A percentile compares a stretch with the other conserved stretches of the same genome.
phyloP scores from a whole-genome alignment of 2,329 filamentous ascomycete species.

The Biscogniauxia marginata region DNA sequence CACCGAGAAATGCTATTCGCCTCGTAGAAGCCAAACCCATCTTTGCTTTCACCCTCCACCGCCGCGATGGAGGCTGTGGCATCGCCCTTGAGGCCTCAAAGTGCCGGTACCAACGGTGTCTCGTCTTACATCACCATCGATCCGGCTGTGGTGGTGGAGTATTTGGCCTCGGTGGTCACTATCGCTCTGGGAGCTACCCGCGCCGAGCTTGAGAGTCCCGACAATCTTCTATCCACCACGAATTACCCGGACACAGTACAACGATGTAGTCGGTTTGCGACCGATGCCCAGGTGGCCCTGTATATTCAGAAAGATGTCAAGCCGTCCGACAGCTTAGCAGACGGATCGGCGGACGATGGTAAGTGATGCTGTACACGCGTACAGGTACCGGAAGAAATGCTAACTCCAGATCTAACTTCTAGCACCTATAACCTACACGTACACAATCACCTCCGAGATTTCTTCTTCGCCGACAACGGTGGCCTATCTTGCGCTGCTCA shows the following conservation, averaged over 20 bases:
- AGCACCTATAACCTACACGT: constrained; percentile 62
- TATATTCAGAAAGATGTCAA: constrained; percentile 86
- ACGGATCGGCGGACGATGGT: constrained; percentile 48
- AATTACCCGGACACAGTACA: constrained; percentile 77
- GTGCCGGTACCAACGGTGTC: constrained; percentile 47
- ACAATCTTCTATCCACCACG: constrained; percentile 76
- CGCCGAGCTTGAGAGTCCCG: constrained; percentile 74
- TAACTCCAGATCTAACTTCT: constrained; percentile 24
- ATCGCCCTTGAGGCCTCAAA: constrained; percentile 41
- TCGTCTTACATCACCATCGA: constrained; percentile 55
- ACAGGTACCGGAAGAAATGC: constrained; percentile 2
- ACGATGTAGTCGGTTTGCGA: constrained; percentile 84
- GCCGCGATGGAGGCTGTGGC: constrained; percentile 53
- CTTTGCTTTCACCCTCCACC: constrained; percentile 16
- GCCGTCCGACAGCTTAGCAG: constrained; percentile 50
- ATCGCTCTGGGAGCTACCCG: constrained; percentile 73
- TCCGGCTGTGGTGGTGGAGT: constrained; percentile 67
- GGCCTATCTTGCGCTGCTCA: constrained; percentile 84
- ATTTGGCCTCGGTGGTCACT: constrained; percentile 68
- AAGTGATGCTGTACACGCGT: constrained; percentile 27
- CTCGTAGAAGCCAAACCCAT: constrained; percentile 14
- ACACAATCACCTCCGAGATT: constrained; percentile 79
- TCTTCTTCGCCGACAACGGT: constrained; percentile 76
- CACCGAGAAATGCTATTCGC: constrained; percentile 23
- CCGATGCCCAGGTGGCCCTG: constrained; percentile 81